Evolutionary conservation across 176 grass and related monocot species (phyloP).

Genomic region (Poa pratensis): DNA sequence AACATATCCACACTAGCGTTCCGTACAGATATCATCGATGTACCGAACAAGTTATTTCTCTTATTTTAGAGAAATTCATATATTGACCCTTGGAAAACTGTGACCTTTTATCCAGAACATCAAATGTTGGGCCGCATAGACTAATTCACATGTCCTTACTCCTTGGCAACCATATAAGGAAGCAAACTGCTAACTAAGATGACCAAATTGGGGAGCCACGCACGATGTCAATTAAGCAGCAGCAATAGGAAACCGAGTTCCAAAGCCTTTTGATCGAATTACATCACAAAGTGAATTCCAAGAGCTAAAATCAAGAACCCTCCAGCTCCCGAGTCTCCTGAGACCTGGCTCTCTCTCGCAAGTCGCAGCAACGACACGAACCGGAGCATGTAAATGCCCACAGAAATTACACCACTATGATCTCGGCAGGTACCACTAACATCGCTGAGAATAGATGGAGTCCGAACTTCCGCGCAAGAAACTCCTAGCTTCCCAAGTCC

Average conservation of each 20-base stretch:
- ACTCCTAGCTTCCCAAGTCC: neutral
- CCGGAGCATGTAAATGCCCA: neutral
- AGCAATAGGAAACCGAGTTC: neutral
- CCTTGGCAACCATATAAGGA: neutral
- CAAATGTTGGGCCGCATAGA: neutral
- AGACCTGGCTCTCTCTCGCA: neutral
- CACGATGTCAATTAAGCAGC: neutral
- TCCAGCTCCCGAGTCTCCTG: neutral
- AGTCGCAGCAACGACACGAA: neutral
- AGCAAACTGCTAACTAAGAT: neutral
- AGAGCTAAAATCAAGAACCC: neutral
- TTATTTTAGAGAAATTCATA: neutral
- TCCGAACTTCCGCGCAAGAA: neutral
- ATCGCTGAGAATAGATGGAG: neutral
- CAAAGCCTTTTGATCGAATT: neutral
- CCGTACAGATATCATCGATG: neutral
- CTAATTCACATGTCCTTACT: neutral
- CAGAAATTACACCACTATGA: slow-evolving; percentile 11
- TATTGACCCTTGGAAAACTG: neutral
- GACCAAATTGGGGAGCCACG: neutral
- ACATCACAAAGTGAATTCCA: neutral
- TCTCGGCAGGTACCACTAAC: neutral
- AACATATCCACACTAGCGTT: neutral
- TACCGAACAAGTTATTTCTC: neutral
- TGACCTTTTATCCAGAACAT: neutral